Base-by-base conservation (phyloP, 257 asterid genomes). In the Fraxinus excelsior region DNA sequence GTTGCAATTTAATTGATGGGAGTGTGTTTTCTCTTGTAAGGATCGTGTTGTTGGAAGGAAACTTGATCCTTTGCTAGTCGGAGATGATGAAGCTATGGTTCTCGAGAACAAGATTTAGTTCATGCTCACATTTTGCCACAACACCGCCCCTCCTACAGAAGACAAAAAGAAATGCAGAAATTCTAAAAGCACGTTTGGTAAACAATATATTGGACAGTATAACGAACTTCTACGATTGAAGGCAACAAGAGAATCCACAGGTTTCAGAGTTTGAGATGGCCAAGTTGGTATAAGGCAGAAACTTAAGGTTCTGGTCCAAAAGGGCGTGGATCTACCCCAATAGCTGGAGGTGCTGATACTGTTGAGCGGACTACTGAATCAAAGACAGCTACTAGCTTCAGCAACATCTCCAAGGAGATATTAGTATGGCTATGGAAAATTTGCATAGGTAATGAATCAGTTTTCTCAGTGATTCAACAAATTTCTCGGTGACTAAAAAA, bases 261-360 rank as follows among this genome's bases (percentile, higher is more conserved):
- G 42, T 37, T 7, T 7, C 42, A 37, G 42, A 3, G 2, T 95
- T 90, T 91, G 99, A 88, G 82, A 95, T 93, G 99, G 94, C 94
- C 92, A 92, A 94, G 97, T 91, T 93, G 96, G 98, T 95, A 96
- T 91, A 92, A 90, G 96, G 96, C 96, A 90, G 93, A 92, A 90
- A 92, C 91, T 88, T 90, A 94, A 92, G 99, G 99, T 91, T 93
- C 91, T 90, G 94, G 92, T 93, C 96, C 92, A 92, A 91, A 94
- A 91, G 97, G 97, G 97, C 96, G 96, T 91, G 95, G 94, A 28
- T 28, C 31, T 28, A 28, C 31, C 31, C 31, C 31, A 28, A 28
- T 28, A 28, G 31, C 31, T 28, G 31, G 31, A 28, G 31, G 31
- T 28, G 31, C 31, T 28, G 31, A 28, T 28, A 28, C 31, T 28